Evolutionary conservation across 495 filamentous ascomycete genomes (phyloP), one percentile per base, ranked within the genome.

Genomic region (Letharia lupina): DNA sequence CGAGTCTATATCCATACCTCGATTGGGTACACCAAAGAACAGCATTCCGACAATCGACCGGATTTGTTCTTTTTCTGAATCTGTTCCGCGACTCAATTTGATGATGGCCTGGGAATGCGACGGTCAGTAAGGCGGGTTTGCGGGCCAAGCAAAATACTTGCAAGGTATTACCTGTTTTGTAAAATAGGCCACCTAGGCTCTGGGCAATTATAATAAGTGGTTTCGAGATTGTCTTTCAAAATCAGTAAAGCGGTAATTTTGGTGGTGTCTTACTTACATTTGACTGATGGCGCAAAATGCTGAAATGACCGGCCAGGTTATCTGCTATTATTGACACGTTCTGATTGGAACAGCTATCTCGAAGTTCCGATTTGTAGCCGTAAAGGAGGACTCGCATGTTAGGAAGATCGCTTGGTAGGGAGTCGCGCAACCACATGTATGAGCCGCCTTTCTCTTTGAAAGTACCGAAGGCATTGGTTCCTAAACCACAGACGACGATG

Each of bases 391-490:
- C 31, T 18, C 50, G 15, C 9, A 31, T 10, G 31, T 10, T n/a
- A 10, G n/a, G 50, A 23, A 56, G 50, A n/a, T 56, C 12, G 2
- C n/a, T n/a, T 10, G 50, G n/a, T 10, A 56, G 50, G 50, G 12
- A 18, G 50, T 56, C 50, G 10, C 31, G n/a, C 31, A 56, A 18
- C 50, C 50, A 56, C 50, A 56, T 56, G 31, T 56, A 31, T 18
- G 50, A 23, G n/a, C 50, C 50, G 50, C 50, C 50, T 56, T 31
- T n/a, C 50, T 56, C 50, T n/a, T 56, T 56, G 31, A 56, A 56
- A 10, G 50, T 18, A 31, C 50, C 50, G 50, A 23, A 56, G n/a
- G 50, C 50, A n/a, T 56, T 10, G 10, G 12, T 18, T 23, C 50
- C 50, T 31, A 56, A n/a, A 10, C 50, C 50, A 18, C 50, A 39